A percentile compares a stretch with the other conserved stretches of the same genome.
Evolutionary conservation across 495 filamentous ascomycete species (phyloP).

Genomic region (Penicillium steckii): DNA sequence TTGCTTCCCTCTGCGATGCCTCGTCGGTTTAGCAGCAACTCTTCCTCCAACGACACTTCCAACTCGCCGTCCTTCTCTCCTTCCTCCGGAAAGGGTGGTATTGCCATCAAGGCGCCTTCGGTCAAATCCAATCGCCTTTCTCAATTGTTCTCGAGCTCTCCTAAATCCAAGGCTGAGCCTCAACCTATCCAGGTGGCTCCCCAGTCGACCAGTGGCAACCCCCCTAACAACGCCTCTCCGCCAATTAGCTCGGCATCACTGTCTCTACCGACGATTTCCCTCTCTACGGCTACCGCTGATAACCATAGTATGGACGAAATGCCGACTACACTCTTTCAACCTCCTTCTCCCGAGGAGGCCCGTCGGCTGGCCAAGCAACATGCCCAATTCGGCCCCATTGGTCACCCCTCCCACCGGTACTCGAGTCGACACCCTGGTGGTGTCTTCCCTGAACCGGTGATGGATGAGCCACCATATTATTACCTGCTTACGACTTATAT

Average conservation of each 20-base stretch:
- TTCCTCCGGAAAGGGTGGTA: slow-evolving; percentile 49
- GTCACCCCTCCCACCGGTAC: slow-evolving; percentile 77
- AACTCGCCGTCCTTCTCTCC: slow-evolving; percentile 44
- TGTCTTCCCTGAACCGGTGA: slow-evolving; percentile 75
- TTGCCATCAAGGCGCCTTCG: slow-evolving; percentile 49
- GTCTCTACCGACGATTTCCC: slow-evolving; percentile 86
- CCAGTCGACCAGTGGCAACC: slow-evolving; percentile 58
- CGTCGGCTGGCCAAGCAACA: slow-evolving; percentile 72
- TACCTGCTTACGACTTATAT: slow-evolving; percentile 96
- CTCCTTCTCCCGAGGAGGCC: slow-evolving; percentile 83
- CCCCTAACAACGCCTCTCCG: slow-evolving; percentile 46
- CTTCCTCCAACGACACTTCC: slow-evolving; percentile 43
- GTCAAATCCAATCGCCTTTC: slow-evolving; percentile 64
- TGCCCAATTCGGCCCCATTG: slow-evolving; percentile 89
- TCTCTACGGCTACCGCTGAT: slow-evolving; percentile 83
- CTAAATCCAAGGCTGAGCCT: slow-evolving; percentile 51
- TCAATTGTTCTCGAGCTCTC: slow-evolving; percentile 58
- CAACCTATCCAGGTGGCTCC: slow-evolving; percentile 54
- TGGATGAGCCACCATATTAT: slow-evolving; percentile 96
- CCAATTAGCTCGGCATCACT: slow-evolving; percentile 68
- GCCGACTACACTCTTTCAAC: slow-evolving; percentile 83
- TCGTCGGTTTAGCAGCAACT: slow-evolving; percentile 52
- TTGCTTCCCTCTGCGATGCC: slow-evolving; percentile 51
- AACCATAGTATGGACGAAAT: slow-evolving; percentile 71
- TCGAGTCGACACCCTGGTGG: slow-evolving; percentile 79